These are phyloP conservation scores for Populus deltoides DNA, from an alignment of 345 rosid species.

Conservation along the genomic window DNA sequence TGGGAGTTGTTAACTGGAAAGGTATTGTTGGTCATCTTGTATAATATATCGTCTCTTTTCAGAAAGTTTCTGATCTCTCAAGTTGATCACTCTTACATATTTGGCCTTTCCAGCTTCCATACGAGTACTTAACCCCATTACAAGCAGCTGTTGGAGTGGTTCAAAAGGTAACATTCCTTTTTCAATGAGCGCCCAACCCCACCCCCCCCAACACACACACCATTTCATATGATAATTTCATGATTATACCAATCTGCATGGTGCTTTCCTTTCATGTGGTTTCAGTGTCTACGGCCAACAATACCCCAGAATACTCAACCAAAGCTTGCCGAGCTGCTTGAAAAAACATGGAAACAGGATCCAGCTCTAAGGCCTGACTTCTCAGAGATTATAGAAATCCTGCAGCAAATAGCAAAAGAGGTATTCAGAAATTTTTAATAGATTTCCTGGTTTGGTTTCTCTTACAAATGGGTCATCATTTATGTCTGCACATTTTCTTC, in stretches of 20 bases:
- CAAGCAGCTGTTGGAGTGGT: slow-evolving; percentile 99
- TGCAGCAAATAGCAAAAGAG: slow-evolving; percentile 72
- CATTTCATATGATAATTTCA: background rate
- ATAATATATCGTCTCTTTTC: background rate
- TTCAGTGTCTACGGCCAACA: slow-evolving; percentile 78
- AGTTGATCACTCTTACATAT: background rate
- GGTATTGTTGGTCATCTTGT: slow-evolving; percentile 38
- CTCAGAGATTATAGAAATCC: slow-evolving; percentile 61
- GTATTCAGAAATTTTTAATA: slow-evolving; percentile 18
- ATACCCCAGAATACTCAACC: slow-evolving; percentile 66
- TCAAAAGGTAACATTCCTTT: slow-evolving; percentile 61
- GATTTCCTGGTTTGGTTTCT: background rate
- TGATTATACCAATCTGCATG: background rate
- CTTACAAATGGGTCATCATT: background rate
- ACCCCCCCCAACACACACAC: no score
- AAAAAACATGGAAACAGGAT: slow-evolving; percentile 88
- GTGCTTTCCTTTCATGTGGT: background rate
- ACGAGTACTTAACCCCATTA: slow-evolving; percentile 86
- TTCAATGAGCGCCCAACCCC: background rate
- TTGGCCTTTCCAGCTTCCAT: slow-evolving; percentile 71
- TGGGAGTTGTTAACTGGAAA: slow-evolving; percentile 96
- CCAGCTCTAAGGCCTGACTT: slow-evolving; percentile 83
- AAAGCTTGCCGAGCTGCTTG: slow-evolving; percentile 61
- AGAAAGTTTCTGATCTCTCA: background rate
- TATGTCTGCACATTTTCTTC: background rate